phyloP scores from a whole-genome alignment of 2,329 filamentous ascomycete species.

The Beauveria sp. region DNA sequence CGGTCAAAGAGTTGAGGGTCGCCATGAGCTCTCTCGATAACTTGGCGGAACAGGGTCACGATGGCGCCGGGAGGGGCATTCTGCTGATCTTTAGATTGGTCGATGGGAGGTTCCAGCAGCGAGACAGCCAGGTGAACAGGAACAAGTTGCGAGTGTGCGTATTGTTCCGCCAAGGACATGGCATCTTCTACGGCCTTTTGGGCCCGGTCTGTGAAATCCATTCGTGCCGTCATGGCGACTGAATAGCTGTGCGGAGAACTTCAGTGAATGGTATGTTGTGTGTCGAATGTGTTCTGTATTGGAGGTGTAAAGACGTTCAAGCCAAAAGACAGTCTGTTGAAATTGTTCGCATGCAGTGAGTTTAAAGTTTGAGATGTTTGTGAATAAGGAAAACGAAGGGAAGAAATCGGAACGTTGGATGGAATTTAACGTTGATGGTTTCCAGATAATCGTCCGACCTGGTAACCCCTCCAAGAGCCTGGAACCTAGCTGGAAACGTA shows the following conservation, averaged over 20 bases:
- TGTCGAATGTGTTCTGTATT: background rate
- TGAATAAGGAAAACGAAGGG: background rate
- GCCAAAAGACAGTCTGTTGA: conserved; percentile 5
- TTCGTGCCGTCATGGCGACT: conserved; percentile 60
- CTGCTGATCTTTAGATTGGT: conserved; percentile 76
- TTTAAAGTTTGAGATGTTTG: background rate
- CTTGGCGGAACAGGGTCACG: conserved; percentile 84
- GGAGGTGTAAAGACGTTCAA: background rate
- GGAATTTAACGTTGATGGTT: conserved; percentile 14
- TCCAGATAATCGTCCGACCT: conserved; percentile 8
- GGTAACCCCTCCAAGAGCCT: conserved; percentile 20
- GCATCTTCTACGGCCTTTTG: conserved; percentile 85
- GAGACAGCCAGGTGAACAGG: conserved; percentile 85
- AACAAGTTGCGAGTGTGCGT: conserved; percentile 82
- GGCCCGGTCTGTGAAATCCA: conserved; percentile 91
- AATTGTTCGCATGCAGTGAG: background rate
- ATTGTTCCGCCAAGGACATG: conserved; percentile 80
- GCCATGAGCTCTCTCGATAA: conserved; percentile 87
- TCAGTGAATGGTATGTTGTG: background rate
- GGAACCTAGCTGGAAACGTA: conserved; percentile 25
- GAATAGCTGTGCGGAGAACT: conserved; percentile 10
- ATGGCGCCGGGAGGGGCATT: conserved; percentile 58
- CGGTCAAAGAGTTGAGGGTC: conserved; percentile 85
- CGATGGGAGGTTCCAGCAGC: conserved; percentile 66
- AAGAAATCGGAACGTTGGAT: background rate